Conservation (phyloP, 441 rosid genomes). For the Populus trichocarpa region DNA sequence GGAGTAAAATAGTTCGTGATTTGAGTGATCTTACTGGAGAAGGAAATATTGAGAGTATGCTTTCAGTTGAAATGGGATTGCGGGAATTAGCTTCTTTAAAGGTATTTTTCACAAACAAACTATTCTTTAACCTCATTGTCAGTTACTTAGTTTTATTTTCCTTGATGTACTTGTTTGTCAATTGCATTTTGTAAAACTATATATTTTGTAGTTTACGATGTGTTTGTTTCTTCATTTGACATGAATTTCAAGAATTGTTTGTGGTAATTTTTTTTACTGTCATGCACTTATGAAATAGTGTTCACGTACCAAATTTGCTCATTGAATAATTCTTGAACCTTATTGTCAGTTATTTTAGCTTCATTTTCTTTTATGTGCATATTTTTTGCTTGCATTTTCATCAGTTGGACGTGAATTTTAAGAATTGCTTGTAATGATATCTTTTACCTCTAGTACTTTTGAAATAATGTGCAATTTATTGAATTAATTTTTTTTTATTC, state of each 20-base stretch:
- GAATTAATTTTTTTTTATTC: background rate
- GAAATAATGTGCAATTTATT: background rate
- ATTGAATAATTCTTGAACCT: too few species aligned
- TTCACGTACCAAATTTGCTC: background rate
- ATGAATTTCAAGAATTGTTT: background rate
- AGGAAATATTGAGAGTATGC: slow-evolving; percentile 97
- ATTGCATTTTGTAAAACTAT: background rate
- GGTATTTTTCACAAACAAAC: slow-evolving; percentile 35
- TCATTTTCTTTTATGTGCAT: too few species aligned
- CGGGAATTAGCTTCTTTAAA: slow-evolving; percentile 84
- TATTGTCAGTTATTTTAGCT: too few species aligned
- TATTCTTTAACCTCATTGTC: slow-evolving; percentile 2
- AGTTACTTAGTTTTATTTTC: background rate
- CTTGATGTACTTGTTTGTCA: background rate
- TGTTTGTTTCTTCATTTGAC: background rate
- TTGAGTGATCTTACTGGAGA: slow-evolving; percentile 80
- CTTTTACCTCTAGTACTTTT: background rate
- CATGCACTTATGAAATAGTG: background rate
- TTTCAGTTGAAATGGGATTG: slow-evolving; percentile 93
- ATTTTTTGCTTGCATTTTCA: background rate
- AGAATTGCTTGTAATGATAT: background rate
- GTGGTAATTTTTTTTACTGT: background rate
- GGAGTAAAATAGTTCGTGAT: slow-evolving; percentile 52
- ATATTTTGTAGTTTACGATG: background rate
- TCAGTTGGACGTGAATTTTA: background rate